Conservation (phyloP, 768 basidiomycete species). For the Pleurotus tuber-regium region DNA sequence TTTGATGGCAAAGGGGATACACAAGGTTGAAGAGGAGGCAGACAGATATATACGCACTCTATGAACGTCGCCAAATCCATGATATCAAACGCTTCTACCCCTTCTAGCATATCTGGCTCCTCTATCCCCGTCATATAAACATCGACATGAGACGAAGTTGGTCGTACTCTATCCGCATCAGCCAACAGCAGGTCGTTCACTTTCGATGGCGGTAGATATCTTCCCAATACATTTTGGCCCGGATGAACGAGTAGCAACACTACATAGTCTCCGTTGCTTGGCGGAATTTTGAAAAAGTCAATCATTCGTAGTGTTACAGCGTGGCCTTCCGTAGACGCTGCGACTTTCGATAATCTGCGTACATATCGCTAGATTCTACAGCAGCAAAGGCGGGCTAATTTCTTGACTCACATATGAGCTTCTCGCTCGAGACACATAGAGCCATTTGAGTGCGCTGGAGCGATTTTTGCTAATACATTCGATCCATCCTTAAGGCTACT, state of each 20-base stretch:
- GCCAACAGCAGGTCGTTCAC: slow-evolving; percentile 66
- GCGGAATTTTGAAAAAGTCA: slow-evolving; percentile 67
- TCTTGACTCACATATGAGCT: slow-evolving; percentile 59
- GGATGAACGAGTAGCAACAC: slow-evolving; percentile 73
- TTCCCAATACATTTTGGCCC: slow-evolving; percentile 64
- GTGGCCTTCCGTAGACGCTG: slow-evolving; percentile 45
- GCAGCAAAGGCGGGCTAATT: not conserved
- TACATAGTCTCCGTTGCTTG: slow-evolving; percentile 61
- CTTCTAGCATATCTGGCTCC: slow-evolving; percentile 45
- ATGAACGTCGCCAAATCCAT: slow-evolving; percentile 79
- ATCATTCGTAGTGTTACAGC: slow-evolving; percentile 56
- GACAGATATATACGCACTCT: slow-evolving; percentile 43
- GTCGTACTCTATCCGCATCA: slow-evolving; percentile 43
- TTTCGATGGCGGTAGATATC: slow-evolving; percentile 66
- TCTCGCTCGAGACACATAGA: slow-evolving; percentile 73
- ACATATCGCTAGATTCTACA: not conserved
- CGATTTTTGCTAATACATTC: slow-evolving; percentile 70
- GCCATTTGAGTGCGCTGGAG: slow-evolving; percentile 67
- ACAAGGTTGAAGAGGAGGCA: not conserved
- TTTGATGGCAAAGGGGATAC: slow-evolving; percentile 7
- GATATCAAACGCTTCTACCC: slow-evolving; percentile 59
- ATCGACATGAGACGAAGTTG: slow-evolving; percentile 44
- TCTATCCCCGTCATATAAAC: slow-evolving; percentile 48
- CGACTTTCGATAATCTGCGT: slow-evolving; percentile 49
- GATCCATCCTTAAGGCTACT: slow-evolving; percentile 69